Conservation (phyloP, 2,329 filamentous ascomycete genomes). For the Blastomyces gilchristii region DNA sequence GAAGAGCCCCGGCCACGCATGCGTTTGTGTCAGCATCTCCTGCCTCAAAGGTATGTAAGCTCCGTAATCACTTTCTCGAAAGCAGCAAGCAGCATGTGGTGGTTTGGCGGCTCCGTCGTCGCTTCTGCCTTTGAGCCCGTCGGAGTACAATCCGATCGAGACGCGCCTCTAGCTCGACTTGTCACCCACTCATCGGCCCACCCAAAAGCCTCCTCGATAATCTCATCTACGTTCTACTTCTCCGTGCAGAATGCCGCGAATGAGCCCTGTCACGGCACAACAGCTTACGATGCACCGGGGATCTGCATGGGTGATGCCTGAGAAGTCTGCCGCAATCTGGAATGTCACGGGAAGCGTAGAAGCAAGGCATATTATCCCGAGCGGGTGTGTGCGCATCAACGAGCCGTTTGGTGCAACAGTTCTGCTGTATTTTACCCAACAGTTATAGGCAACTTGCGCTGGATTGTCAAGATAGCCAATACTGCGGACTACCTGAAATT, state of each 20-base stretch:
- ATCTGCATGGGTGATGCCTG: constrained; percentile 42
- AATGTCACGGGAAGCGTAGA: constrained; percentile 37
- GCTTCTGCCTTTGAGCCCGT: constrained; percentile 7
- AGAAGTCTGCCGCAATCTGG: constrained; percentile 34
- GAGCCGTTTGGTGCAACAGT: constrained; percentile 43
- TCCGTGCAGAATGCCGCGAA: constrained; percentile 39
- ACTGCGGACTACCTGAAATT: constrained; percentile 24
- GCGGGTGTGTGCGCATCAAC: constrained; percentile 44
- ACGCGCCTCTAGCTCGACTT: constrained; percentile 20
- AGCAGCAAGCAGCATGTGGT: constrained; percentile 6
- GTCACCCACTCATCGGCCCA: constrained; percentile 32
- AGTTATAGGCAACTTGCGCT: constrained; percentile 28
- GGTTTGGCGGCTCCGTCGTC: constrained; percentile 10
- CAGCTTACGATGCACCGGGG: constrained; percentile 44
- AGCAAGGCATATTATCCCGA: constrained; percentile 40
- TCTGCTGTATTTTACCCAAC: constrained; percentile 35
- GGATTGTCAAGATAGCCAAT: constrained; percentile 35
- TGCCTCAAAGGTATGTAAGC: constrained; percentile 40
- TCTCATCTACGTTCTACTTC: constrained; percentile 37
- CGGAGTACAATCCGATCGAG: neutral
- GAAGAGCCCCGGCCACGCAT: constrained; percentile 42
- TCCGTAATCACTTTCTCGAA: constrained; percentile 43
- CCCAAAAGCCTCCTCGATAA: constrained; percentile 32
- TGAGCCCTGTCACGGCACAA: constrained; percentile 38
- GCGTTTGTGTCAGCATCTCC: constrained; percentile 49